phyloP scores from a whole-genome alignment of 805 yeast species.

The Candida golubevii region DNA sequence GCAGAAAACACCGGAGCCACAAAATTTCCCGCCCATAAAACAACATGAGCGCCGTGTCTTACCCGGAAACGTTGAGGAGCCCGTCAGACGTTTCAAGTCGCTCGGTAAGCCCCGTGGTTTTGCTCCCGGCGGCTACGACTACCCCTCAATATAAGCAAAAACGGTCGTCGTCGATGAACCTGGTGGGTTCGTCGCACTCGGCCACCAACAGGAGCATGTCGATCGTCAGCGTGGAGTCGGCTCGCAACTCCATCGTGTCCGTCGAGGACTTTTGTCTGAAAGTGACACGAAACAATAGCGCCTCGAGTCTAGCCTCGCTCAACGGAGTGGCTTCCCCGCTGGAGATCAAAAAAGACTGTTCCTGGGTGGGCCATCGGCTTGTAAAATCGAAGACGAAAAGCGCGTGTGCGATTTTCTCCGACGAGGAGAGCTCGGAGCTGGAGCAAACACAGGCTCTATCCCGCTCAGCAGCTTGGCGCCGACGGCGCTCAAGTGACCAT shows the following conservation, averaged over 20 bases:
- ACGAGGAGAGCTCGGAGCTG: slow-evolving; percentile 33
- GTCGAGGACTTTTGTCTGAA: slow-evolving; percentile 30
- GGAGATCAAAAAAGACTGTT: slow-evolving; percentile 1
- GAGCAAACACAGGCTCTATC: slow-evolving; percentile 13
- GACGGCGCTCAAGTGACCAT: slow-evolving; percentile 16
- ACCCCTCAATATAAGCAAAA: slow-evolving; percentile 16
- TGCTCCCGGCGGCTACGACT: neutral
- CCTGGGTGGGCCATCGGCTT: neutral
- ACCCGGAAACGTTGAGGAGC: slow-evolving; percentile 3
- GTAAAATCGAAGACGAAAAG: slow-evolving; percentile 5
- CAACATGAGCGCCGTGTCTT: neutral
- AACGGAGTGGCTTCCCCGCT: slow-evolving; percentile 12
- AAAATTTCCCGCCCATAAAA: no score
- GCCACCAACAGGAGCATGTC: slow-evolving; percentile 32
- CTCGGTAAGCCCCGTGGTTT: slow-evolving; percentile 8
- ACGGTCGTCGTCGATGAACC: slow-evolving; percentile 32
- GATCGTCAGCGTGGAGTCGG: slow-evolving; percentile 35
- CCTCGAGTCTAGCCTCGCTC: slow-evolving; percentile 20
- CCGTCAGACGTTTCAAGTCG: slow-evolving; percentile 7
- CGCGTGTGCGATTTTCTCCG: slow-evolving; percentile 27
- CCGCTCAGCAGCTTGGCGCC: slow-evolving; percentile 13
- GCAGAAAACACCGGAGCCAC: no score
- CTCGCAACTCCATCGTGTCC: slow-evolving; percentile 38
- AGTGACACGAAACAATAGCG: slow-evolving; percentile 33
- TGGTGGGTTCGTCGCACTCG: slow-evolving; percentile 26